Evolutionary conservation across 495 filamentous ascomycete species (phyloP), one percentile per base, ranked within the genome.

Genomic region (Hypoxylon subgilvum): DNA sequence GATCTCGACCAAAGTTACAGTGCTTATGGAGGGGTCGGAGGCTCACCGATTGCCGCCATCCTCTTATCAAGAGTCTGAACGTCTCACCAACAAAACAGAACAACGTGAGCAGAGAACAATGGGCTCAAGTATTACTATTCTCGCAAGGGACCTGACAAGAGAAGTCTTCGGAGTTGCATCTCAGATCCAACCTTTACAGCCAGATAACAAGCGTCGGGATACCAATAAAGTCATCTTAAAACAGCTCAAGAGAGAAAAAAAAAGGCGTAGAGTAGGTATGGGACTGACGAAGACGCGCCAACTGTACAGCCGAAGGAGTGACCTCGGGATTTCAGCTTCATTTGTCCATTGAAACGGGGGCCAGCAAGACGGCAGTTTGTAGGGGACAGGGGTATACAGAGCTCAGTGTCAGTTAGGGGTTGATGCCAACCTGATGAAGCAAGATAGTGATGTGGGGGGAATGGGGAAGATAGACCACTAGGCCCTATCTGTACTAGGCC

Each of bases 31-130:
- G 34, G 35, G 31, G 25, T 31, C 3, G 23, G 34, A 39, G 30
- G 34, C 67, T 63, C 47, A 69, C 67, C 67, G 41, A 69, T 65
- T 28, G 67, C 54, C 16, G 67, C 63, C 67, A 69, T 69, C 13
- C 12, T 57, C 34, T 32, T 46, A 23, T 44, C 14, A 16, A 18
- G 31, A 12, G 27, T 1, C n/a, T 32, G 4, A 16, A 22, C 49
- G 19, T 40, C 38, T 44, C 28, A 21, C 22, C 22, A 51, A 46
- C 3, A 32, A 27, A 28, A 32, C 14, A 32, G 19, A 30, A 45
- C 27, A 27, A 17, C 25, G 25, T 42, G 51, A 10, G 2, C 2
- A 21, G 13, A 39, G 17, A 31, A 46, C 23, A 51, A 5, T 28
- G 38, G 50, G 45, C 23, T 27, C 36, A 10, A 12, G 13, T 21